phyloP scores from a whole-genome alignment of 331 rosid species.

The Quercus tomentella region DNA sequence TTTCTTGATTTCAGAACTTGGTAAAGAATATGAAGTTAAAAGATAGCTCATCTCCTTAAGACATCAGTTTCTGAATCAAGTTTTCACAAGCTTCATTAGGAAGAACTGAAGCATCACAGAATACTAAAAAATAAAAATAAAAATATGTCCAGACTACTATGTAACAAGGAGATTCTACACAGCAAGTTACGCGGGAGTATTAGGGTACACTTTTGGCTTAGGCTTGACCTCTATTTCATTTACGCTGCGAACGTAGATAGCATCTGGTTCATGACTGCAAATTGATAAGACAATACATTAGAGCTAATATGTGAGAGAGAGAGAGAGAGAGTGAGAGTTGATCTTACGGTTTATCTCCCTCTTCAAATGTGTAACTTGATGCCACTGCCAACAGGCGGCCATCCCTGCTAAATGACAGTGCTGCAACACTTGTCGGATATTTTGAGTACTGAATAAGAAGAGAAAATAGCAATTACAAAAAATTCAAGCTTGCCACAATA shows the following conservation, averaged over 20 bases:
- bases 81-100: not conserved
- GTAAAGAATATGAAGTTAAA: not conserved
- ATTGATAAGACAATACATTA: not conserved
- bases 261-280: constrained; percentile 80
- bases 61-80: not conserved
- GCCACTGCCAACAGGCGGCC: constrained; percentile 95
- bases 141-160: not conserved
- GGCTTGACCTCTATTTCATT: constrained; percentile 99
- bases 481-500: not conserved
- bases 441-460: constrained; percentile 68
- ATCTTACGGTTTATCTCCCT: constrained; percentile 79
- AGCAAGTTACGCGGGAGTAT: constrained; percentile 49
- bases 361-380: constrained; percentile 95
- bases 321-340: not conserved
- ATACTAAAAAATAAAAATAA: not conserved
- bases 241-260: constrained; percentile 77
- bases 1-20: not conserved
- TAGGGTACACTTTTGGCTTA: constrained; percentile 91
- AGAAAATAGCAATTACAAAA: constrained; percentile 2
- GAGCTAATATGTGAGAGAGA: not conserved
- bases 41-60: not conserved
- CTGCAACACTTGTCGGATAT: constrained; percentile 96
- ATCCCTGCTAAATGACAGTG: constrained; percentile 96
- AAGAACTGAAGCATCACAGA: constrained; percentile 1
- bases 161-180: constrained; percentile 10